These are phyloP conservation scores for Pogostemon cablin DNA, from an alignment of 257 asterid genomes.

Conservation along the genomic window DNA sequence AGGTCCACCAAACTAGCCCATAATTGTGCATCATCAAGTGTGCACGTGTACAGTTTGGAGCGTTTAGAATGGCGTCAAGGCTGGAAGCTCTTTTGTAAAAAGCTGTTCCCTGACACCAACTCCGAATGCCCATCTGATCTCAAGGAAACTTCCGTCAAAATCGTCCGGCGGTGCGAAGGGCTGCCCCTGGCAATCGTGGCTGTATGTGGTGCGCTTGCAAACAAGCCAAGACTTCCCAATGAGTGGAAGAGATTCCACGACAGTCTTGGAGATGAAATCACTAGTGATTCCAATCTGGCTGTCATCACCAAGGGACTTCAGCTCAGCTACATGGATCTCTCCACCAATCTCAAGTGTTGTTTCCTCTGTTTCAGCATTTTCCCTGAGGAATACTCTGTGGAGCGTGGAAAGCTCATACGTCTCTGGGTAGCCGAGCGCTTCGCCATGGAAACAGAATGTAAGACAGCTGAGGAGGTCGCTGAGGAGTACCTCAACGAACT, in stretches of 20 bases:
- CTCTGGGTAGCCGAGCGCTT: slow-evolving; percentile 61
- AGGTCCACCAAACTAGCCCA: slow-evolving; percentile 39
- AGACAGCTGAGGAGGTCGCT: slow-evolving; percentile 48
- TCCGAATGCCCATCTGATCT: slow-evolving; percentile 46
- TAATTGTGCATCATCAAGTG: slow-evolving; percentile 30
- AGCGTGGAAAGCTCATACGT: slow-evolving; percentile 47
- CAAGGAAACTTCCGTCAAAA: slow-evolving; percentile 22
- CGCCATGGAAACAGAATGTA: slow-evolving; percentile 18
- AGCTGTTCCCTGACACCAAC: slow-evolving; percentile 42
- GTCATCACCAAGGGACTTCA: slow-evolving; percentile 28
- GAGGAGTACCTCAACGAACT: slow-evolving; percentile 41
- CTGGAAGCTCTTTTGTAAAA: slow-evolving; percentile 56
- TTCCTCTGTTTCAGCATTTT: slow-evolving; percentile 49
- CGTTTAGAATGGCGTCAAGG: slow-evolving; percentile 34
- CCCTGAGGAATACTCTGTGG: slow-evolving; percentile 45
- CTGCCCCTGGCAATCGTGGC: slow-evolving; percentile 50
- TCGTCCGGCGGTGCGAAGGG: slow-evolving; percentile 44
- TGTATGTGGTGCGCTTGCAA: slow-evolving; percentile 42
- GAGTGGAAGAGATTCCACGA: slow-evolving; percentile 39
- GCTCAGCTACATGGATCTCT: slow-evolving; percentile 46
- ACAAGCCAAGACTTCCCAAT: slow-evolving; percentile 20
- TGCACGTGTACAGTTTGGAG: not conserved
- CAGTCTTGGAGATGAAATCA: slow-evolving; percentile 33
- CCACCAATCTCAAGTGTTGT: slow-evolving; percentile 50
- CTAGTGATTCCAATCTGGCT: slow-evolving; percentile 22